These are phyloP conservation scores for Paramecium biaurelia DNA, from an alignment of 73 alveolate genomes.

Conservation along the genomic window DNA sequence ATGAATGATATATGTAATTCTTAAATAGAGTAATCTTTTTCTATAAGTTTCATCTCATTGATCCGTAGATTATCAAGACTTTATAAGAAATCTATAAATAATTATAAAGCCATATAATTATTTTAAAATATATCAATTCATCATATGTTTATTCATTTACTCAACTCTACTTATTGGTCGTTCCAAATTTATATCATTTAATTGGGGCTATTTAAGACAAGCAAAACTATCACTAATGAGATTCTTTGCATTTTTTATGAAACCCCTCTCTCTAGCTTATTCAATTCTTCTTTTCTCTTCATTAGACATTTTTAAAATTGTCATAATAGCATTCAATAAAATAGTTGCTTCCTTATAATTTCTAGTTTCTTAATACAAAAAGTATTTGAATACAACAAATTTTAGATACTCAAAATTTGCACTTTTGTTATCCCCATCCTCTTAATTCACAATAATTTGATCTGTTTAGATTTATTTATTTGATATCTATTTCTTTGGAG, in stretches of 20 bases:
- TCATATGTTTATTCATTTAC: slow-evolving; percentile 17
- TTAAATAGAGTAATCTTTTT: too few relatives aligned
- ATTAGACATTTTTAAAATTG: slow-evolving; percentile 58
- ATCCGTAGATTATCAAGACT: neutral
- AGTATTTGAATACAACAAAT: slow-evolving; percentile 52
- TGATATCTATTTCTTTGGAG: neutral
- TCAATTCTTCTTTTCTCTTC: slow-evolving; percentile 56
- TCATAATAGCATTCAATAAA: slow-evolving; percentile 59
- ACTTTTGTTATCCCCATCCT: neutral
- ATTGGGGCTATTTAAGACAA: neutral
- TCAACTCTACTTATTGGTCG: slow-evolving; percentile 1
- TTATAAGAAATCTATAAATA: too few relatives aligned
- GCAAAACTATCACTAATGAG: neutral
- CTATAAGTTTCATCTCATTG: neutral
- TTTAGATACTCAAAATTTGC: slow-evolving; percentile 43
- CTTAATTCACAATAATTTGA: neutral
- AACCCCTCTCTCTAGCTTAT: slow-evolving; percentile 43
- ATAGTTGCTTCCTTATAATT: slow-evolving; percentile 58
- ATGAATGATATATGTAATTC: neutral
- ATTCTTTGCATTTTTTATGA: neutral
- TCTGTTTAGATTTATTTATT: neutral
- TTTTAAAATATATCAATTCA: slow-evolving; percentile 20
- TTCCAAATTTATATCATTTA: neutral
- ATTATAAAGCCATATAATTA: neutral
- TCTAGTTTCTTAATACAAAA: slow-evolving; percentile 47